Evolutionary conservation across 257 asterid genomes (phyloP).

Genomic region (Primulina tabacum): DNA sequence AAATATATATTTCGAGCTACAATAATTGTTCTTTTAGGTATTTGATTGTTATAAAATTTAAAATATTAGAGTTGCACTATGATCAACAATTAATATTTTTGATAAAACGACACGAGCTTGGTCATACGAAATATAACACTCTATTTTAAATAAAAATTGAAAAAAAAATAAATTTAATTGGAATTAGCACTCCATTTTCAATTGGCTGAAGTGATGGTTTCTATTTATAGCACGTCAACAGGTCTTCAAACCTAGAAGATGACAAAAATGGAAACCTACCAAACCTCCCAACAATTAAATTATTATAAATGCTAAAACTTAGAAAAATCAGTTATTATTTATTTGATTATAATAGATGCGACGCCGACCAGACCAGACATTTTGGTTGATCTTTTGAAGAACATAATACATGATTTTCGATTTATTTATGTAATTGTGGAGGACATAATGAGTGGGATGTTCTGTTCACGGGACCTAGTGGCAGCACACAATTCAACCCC

Average conservation of each 20-base stretch:
- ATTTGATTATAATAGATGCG: neutral
- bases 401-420: slow-evolving; percentile 6
- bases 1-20: no score
- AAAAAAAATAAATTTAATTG: no score
- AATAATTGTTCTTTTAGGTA: no score
- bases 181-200: neutral
- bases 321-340: neutral
- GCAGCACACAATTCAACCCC: neutral
- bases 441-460: neutral
- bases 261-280: slow-evolving; percentile 21
- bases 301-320: neutral
- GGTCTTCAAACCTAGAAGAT: slow-evolving; percentile 3
- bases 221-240: neutral
- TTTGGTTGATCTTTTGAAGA: slow-evolving; percentile 2
- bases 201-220: neutral
- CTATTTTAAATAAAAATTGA: no score
- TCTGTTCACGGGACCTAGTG: neutral
- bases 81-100: no score
- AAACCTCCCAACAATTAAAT: neutral
- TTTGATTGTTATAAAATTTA: no score
- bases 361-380: slow-evolving; percentile 16
- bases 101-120: no score
- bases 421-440: neutral
- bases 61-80: no score
- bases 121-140: no score